phyloP scores from a whole-genome alignment of 2,329 filamentous ascomycete species.

The Exophiala aquamarina region DNA sequence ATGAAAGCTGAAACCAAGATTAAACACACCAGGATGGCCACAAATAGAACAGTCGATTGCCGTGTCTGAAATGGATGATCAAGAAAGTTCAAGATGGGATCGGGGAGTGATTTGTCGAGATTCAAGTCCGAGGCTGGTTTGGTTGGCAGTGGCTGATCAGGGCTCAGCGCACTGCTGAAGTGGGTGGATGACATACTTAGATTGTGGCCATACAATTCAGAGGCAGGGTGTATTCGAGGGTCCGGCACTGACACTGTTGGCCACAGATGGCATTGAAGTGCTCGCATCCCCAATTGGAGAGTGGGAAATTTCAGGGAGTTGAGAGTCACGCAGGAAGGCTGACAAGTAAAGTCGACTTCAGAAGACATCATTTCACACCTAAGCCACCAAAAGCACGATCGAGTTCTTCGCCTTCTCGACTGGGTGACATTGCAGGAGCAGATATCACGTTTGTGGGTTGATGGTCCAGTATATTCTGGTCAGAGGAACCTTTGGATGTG shows the following conservation, averaged over 20 bases:
- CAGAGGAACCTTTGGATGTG: slow-evolving; percentile 20
- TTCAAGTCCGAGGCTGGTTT: too few relatives aligned
- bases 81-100: slow-evolving; percentile 7
- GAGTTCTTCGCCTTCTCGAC: slow-evolving; percentile 52
- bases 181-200: too few relatives aligned
- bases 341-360: slow-evolving; percentile 1
- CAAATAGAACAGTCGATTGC: slow-evolving; percentile 15
- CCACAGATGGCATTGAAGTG: too few relatives aligned
- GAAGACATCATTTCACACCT: slow-evolving; percentile 40
- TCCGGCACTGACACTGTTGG: too few relatives aligned
- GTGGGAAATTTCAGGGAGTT: too few relatives aligned
- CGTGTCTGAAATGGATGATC: slow-evolving; percentile 23
- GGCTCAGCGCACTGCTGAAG: too few relatives aligned
- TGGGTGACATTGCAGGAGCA: slow-evolving; percentile 42
- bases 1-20: slow-evolving; percentile 7
- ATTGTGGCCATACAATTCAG: too few relatives aligned
- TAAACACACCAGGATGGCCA: slow-evolving; percentile 4
- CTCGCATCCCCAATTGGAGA: too few relatives aligned
- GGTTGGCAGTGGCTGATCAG: too few relatives aligned
- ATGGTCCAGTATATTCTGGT: slow-evolving; percentile 37
- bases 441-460: slow-evolving; percentile 28
- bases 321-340: too few relatives aligned
- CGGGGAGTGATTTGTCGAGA: not conserved
- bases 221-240: too few relatives aligned
- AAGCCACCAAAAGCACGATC: slow-evolving; percentile 55